Evolutionary conservation across 345 rosid genomes (phyloP).

Genomic region (Cardamine resedifolia): DNA sequence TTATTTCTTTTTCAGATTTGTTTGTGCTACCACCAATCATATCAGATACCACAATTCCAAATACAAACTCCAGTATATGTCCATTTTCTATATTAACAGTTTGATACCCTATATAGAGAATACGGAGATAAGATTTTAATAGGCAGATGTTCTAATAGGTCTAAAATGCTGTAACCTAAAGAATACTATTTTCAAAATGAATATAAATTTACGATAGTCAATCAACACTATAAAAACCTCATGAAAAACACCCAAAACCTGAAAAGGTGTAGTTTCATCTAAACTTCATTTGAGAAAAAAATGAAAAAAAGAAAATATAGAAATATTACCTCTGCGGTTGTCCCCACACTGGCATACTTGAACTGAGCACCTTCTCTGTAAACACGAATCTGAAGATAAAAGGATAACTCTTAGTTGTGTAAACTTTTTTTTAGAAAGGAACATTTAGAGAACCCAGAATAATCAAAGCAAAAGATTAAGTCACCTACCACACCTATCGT

Average conservation of each 20-base stretch:
- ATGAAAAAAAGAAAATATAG: neutral
- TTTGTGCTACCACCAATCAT: neutral
- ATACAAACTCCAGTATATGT: neutral
- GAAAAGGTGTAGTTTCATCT: conserved; percentile 18
- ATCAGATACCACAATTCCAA: neutral
- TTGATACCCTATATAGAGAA: neutral
- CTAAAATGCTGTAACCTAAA: neutral
- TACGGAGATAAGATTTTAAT: neutral
- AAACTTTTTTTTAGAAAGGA: neutral
- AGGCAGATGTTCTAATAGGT: neutral
- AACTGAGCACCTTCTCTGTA: conserved; percentile 45
- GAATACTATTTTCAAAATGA: neutral
- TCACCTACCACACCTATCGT: conserved; percentile 90
- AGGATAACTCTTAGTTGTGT: neutral
- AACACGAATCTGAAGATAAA: conserved; percentile 59
- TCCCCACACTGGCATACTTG: conserved; percentile 69
- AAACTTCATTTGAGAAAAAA: neutral
- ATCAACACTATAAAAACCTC: neutral
- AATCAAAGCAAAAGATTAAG: conserved; percentile 16
- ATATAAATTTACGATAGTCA: neutral
- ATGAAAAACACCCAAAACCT: conserved; percentile 1
- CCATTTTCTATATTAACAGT: neutral
- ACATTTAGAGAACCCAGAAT: conserved; percentile 1
- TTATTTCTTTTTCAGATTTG: neutral
- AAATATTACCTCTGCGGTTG: conserved; percentile 85